Percentiles rank a stretch among this genome's conserved stretches.
These are phyloP conservation scores for Coniochaeta sp. DNA, from an alignment of 2,329 filamentous ascomycete genomes.

Conservation along the genomic window DNA sequence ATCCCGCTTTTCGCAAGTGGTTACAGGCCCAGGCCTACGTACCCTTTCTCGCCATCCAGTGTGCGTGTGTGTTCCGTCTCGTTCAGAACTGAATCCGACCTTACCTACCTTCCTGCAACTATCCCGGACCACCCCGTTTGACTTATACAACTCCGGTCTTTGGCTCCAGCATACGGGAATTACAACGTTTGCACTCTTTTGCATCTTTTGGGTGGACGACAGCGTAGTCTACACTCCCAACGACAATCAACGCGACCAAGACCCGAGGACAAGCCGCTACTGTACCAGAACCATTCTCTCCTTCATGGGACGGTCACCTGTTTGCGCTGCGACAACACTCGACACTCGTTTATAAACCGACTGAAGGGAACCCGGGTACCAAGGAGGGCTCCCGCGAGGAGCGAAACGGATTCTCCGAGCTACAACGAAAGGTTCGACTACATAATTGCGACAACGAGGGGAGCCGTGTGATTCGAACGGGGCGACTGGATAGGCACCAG, in stretches of 20 bases:
- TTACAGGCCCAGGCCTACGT: conserved; percentile 1
- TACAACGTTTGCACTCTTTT: background rate
- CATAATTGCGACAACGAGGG: background rate
- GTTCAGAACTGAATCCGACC: too few relatives aligned
- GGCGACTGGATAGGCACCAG: background rate
- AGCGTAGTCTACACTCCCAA: background rate
- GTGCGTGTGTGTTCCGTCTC: too few relatives aligned
- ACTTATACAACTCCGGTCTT: background rate
- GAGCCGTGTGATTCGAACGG: background rate
- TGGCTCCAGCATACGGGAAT: background rate
- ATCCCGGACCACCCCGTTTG: background rate
- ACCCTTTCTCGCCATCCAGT: background rate
- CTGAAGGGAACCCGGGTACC: background rate
- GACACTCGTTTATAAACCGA: background rate
- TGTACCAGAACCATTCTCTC: background rate
- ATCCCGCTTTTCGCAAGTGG: conserved; percentile 2
- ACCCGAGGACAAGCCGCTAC: too few relatives aligned
- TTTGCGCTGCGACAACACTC: background rate
- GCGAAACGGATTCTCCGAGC: background rate
- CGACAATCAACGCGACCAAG: too few relatives aligned
- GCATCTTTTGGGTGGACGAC: background rate
- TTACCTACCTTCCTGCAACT: too few relatives aligned
- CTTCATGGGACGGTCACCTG: background rate
- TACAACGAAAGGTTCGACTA: background rate
- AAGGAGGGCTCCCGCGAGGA: background rate